Evolutionary conservation across 768 basidiomycete species (phyloP), one percentile per base, ranked within the genome.

Genomic region (Floccularia luteovirens): DNA sequence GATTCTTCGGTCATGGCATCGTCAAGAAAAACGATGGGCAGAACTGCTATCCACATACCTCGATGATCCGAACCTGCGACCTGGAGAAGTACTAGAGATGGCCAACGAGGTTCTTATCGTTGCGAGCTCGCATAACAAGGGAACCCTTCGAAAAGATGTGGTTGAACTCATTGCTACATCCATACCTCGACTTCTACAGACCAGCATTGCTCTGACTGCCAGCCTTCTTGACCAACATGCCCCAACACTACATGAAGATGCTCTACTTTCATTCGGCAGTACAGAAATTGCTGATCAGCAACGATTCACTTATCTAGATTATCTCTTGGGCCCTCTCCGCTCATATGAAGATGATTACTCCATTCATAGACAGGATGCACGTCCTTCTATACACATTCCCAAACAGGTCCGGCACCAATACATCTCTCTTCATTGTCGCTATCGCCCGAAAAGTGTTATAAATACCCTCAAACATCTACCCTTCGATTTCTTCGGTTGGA

Each of bases 1-100:
- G 27, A 93, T 99, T 44, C 67, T 99, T 19, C 80, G 91, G 30
- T 69, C 75, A 6, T 83, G 87, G 71, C 79, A 90, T 61, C 70
- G 75, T 13, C 79, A 81, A 36, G 87, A 93, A 34, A 70, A 62
- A 17, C 69, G 74, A 44, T 98, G 91, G 92, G 69, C 74, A 2
- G 67, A 74, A 12, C 67, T 97, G 24, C 60, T 94, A 20, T 64
- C 70, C 35, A 82, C 88, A 2, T 86, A 82, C 53, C 56, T 98
- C 30, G 70, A 76, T 14, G 93, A 97, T 58, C 69, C 77, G 2
- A 75, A 79, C 32, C 58, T 87, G 32, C 68, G 63, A 6, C 52
- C 70, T 3, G 53, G 67, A 2, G 82, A 85, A 19, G 48, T 89
- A n/a, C 81, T 94, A 51, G 53, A 59, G n/a, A 73, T 68, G 32